phyloP scores from a whole-genome alignment of 768 basidiomycete genomes.

The Tricholoma terreum region DNA sequence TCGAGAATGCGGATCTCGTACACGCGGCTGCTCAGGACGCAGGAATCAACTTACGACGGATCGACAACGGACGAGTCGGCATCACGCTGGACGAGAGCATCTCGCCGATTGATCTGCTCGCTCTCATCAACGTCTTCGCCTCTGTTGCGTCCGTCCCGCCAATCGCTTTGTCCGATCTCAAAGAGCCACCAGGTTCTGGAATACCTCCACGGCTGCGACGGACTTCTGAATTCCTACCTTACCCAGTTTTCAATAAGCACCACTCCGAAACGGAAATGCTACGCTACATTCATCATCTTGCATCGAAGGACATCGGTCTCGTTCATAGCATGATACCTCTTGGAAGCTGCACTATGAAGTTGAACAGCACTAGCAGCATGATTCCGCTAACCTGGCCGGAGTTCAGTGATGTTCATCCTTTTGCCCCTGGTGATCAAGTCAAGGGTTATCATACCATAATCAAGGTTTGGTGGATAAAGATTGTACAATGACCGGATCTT shows the following conservation, averaged over 20 bases:
- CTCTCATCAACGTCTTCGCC: constrained; percentile 80
- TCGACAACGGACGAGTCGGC: constrained; percentile 76
- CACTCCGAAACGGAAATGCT: constrained; percentile 99
- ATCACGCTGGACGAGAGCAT: constrained; percentile 93
- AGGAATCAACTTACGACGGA: constrained; percentile 79
- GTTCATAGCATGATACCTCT: constrained; percentile 96
- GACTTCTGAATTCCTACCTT: constrained; percentile 69
- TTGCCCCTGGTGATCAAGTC: constrained; percentile 87
- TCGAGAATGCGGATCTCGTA: constrained; percentile 54
- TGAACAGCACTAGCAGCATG: constrained; percentile 98
- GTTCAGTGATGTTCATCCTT: constrained; percentile 88
- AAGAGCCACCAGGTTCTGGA: constrained; percentile 38
- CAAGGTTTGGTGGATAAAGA: constrained; percentile 41
- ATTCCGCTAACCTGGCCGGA: constrained; percentile 94
- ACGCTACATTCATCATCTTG: constrained; percentile 91
- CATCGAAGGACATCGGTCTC: constrained; percentile 91
- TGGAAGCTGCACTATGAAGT: constrained; percentile 96
- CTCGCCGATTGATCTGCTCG: constrained; percentile 67
- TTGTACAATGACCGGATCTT: neutral
- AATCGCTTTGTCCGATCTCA: constrained; percentile 45
- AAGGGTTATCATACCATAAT: constrained; percentile 83
- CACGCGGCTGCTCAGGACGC: constrained; percentile 62
- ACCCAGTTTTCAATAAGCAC: constrained; percentile 93
- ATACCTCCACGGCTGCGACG: constrained; percentile 59
- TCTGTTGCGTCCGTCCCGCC: constrained; percentile 52